Evolutionary conservation across 192 early-diverging fungal species (phyloP).

Genomic region (Backusella westeae): DNA sequence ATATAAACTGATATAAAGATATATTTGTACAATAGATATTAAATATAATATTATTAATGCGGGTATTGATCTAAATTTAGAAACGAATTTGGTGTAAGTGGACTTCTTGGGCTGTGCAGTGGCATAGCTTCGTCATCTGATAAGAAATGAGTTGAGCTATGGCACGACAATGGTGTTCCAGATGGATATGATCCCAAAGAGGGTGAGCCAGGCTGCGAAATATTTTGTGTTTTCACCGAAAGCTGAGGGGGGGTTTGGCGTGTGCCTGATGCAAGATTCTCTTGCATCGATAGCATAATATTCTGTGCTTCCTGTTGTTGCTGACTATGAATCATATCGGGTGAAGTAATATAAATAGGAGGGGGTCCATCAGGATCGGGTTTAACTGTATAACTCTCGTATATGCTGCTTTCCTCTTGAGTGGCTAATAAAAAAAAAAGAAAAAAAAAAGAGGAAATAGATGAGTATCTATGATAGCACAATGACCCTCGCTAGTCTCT

Average conservation of each 20-base stretch:
- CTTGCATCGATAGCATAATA: conserved; percentile 9
- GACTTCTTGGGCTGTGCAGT: conserved; percentile 10
- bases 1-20: background rate
- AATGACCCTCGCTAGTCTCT: background rate
- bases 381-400: background rate
- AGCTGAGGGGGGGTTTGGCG: conserved; percentile 1
- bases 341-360: conserved; percentile 55
- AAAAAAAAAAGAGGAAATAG: background rate
- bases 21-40: background rate
- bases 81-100: conserved; percentile 7
- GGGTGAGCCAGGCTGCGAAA: conserved; percentile 4
- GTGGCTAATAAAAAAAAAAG: background rate
- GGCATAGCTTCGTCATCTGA: background rate
- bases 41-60: background rate
- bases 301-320: conserved; percentile 34
- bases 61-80: conserved; percentile 4
- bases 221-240: conserved; percentile 31
- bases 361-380: conserved; percentile 30
- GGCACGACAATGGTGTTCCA: conserved; percentile 42
- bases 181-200: conserved; percentile 44
- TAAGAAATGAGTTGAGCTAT: background rate
- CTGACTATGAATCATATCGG: conserved; percentile 30
- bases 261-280: background rate
- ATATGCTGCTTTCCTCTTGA: background rate
- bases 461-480: background rate